These are phyloP conservation scores for Pseudogymnoascus sp. DNA, from an alignment of 2,329 filamentous ascomycete genomes.

Conservation along the genomic window DNA sequence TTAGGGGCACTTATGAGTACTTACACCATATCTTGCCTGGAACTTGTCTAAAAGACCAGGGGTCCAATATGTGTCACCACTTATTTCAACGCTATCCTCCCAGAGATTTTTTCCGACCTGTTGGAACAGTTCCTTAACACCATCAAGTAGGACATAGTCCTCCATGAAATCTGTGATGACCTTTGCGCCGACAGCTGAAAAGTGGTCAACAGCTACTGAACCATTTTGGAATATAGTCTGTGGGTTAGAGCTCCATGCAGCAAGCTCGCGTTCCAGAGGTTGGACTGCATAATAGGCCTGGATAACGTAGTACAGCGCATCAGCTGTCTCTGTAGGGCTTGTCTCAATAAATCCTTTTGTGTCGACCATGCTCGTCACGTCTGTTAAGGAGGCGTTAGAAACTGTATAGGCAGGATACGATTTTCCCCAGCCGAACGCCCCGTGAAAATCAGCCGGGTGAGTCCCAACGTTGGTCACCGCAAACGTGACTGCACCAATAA, in stretches of 20 bases:
- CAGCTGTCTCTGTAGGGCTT: background rate
- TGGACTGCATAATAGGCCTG: conserved; percentile 17
- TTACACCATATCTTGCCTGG: no score
- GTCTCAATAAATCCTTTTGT: background rate
- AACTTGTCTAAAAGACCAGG: conserved; percentile 27
- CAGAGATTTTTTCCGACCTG: conserved; percentile 32
- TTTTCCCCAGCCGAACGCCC: no score
- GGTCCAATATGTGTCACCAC: conserved; percentile 32
- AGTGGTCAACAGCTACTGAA: conserved; percentile 34
- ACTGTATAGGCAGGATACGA: background rate
- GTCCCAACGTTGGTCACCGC: no score
- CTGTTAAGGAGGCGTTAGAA: background rate
- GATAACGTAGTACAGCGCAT: background rate
- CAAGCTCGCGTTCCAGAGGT: conserved; percentile 27
- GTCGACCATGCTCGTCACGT: background rate
- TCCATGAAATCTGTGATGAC: conserved; percentile 33
- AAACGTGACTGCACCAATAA: no score
- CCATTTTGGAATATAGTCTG: conserved; percentile 30
- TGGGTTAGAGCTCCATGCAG: conserved; percentile 20
- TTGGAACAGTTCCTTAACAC: conserved; percentile 25
- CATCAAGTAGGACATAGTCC: conserved; percentile 30
- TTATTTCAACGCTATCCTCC: conserved; percentile 32
- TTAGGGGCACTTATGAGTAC: no score
- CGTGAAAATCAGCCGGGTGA: no score
- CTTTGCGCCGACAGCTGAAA: conserved; percentile 31